Conservation (phyloP, 2,329 filamentous ascomycete genomes). For the Sclerotinia subarctica region DNA sequence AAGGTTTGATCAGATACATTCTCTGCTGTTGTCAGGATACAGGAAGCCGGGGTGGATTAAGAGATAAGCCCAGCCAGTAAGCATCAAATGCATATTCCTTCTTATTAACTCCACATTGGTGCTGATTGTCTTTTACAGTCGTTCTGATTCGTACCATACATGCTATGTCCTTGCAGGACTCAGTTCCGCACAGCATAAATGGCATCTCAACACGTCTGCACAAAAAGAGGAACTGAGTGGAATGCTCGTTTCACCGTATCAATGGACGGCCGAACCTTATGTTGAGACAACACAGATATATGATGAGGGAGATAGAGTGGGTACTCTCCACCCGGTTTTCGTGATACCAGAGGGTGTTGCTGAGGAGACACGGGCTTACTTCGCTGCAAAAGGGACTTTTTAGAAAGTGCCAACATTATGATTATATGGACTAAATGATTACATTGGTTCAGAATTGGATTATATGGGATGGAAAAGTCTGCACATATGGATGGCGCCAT, state of each 20-base stretch:
- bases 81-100: constrained; percentile 39
- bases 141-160: constrained; percentile 85
- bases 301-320: constrained; percentile 67
- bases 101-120: constrained; percentile 22
- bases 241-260: constrained; percentile 38
- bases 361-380: constrained; percentile 36
- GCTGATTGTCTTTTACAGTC: constrained; percentile 45
- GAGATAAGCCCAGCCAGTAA: constrained; percentile 91
- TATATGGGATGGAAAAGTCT: constrained; percentile 1
- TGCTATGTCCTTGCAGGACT: constrained; percentile 88
- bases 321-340: constrained; percentile 77
- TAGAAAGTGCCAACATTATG: constrained; percentile 21
- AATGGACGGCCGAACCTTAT: constrained; percentile 43
- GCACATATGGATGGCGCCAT: not conserved
- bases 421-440: not conserved
- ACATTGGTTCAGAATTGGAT: constrained; percentile 10
- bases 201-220: constrained; percentile 44
- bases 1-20: constrained; percentile 86
- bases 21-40: constrained; percentile 81
- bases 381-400: constrained; percentile 34
- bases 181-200: constrained; percentile 74
- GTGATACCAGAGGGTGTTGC: constrained; percentile 65
- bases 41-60: constrained; percentile 69
- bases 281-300: constrained; percentile 59
- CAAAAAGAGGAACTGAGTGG: constrained; percentile 40